Percentiles rank a stretch among this genome's conserved stretches.
These are phyloP conservation scores for Termitomyces sp. DNA, from an alignment of 1,284 basidiomycete genomes.

Conservation along the genomic window DNA sequence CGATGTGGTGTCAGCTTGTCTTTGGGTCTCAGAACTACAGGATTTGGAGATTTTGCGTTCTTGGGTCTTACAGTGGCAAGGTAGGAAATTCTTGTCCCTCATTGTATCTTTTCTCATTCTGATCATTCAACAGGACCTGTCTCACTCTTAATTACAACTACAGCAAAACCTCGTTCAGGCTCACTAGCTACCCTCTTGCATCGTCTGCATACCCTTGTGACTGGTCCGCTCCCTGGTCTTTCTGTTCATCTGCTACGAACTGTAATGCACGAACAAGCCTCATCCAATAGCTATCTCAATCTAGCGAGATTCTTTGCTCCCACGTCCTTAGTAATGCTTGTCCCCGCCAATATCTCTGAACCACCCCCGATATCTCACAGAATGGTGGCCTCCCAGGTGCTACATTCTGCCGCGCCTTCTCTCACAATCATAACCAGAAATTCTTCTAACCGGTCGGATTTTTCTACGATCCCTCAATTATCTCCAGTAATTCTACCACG, in stretches of 20 bases:
- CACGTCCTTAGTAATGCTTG: slow-evolving; percentile 44
- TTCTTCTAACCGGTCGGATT: slow-evolving; percentile 10
- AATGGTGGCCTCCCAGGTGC: slow-evolving; percentile 21
- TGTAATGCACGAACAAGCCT: slow-evolving; percentile 28
- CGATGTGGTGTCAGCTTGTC: slow-evolving; percentile 39
- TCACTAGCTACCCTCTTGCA: slow-evolving; percentile 25
- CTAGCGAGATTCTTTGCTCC: slow-evolving; percentile 54
- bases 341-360: slow-evolving; percentile 39
- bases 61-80: slow-evolving; percentile 45
- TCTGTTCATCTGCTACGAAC: slow-evolving; percentile 48
- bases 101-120: background rate
- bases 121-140: slow-evolving; percentile 39
- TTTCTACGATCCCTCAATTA: slow-evolving; percentile 29
- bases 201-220: slow-evolving; percentile 23
- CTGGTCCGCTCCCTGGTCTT: slow-evolving; percentile 26
- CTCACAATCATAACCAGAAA: slow-evolving; percentile 18
- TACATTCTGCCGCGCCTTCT: slow-evolving; percentile 22
- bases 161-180: slow-evolving; percentile 25
- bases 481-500: slow-evolving; percentile 45
- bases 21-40: slow-evolving; percentile 40
- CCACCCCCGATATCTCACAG: slow-evolving; percentile 19
- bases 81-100: slow-evolving; percentile 23
- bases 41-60: slow-evolving; percentile 28
- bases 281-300: slow-evolving; percentile 56
- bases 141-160: slow-evolving; percentile 48